Evolutionary conservation across 2,329 filamentous ascomycete genomes (phyloP).

Genomic region (Phialophora chinensis): DNA sequence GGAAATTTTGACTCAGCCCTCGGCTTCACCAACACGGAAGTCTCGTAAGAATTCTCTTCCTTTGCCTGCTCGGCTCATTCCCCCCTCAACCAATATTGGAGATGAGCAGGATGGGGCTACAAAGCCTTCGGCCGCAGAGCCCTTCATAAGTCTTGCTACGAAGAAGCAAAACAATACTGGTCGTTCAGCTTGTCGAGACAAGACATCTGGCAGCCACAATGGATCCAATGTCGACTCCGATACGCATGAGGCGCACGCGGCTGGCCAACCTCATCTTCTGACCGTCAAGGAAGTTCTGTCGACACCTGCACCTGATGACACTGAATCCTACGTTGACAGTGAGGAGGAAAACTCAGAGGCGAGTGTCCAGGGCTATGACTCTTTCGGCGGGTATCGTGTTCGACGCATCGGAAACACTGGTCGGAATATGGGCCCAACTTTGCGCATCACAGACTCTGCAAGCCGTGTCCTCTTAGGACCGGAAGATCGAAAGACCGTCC

Average conservation of each 20-base stretch:
- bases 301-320: constrained; percentile 19
- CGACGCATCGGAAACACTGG: constrained; percentile 23
- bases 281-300: constrained; percentile 27
- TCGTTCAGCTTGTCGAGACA: not conserved
- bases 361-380: constrained; percentile 30
- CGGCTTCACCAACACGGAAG: constrained; percentile 1
- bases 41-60: constrained; percentile 32
- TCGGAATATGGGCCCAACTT: constrained; percentile 28
- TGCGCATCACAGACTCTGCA: constrained; percentile 37
- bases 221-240: not conserved
- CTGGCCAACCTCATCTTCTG: constrained; percentile 2
- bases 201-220: not conserved
- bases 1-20: not conserved
- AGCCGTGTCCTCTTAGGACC: constrained; percentile 29
- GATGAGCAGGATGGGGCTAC: not conserved
- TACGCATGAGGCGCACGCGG: not conserved
- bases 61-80: constrained; percentile 18
- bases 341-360: constrained; percentile 10
- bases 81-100: not conserved
- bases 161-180: not conserved
- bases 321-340: constrained; percentile 16
- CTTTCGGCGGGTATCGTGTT: constrained; percentile 32
- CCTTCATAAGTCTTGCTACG: not conserved
- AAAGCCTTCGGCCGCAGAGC: not conserved
- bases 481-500: constrained; percentile 1